phyloP scores from a whole-genome alignment of 2,329 filamentous ascomycete species.

The Didymosphaeria variabile region DNA sequence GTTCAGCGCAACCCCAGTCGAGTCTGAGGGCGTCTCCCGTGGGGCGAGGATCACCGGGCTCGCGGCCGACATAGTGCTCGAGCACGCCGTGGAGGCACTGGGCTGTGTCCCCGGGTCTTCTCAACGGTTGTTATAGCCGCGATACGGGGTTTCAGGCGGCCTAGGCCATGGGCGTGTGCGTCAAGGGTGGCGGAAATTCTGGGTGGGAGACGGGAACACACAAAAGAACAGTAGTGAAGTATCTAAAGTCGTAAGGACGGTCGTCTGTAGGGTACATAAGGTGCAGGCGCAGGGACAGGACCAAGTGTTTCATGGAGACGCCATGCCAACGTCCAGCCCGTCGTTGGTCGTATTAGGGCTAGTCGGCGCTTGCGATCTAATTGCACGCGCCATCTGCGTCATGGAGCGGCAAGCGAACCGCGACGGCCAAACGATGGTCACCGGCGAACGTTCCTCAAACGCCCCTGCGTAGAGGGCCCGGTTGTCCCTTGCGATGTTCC shows the following conservation, averaged over 20 bases:
- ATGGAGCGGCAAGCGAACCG: slow-evolving; percentile 1
- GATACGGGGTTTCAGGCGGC: neutral
- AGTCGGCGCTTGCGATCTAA: slow-evolving; percentile 1
- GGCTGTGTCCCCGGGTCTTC: slow-evolving; percentile 1
- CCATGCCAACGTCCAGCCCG: slow-evolving; percentile 2
- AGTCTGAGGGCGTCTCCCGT: neutral
- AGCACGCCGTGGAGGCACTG: slow-evolving; percentile 10
- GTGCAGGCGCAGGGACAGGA: neutral
- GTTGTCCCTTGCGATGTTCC: neutral
- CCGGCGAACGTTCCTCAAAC: slow-evolving; percentile 9
- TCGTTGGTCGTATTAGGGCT: neutral
- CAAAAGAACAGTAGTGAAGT: neutral
- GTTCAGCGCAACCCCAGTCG: slow-evolving; percentile 23
- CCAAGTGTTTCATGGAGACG: slow-evolving; percentile 8
- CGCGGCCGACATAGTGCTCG: slow-evolving; percentile 11
- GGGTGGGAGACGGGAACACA: neutral
- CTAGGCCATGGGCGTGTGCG: slow-evolving; percentile 7
- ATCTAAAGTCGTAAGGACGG: neutral
- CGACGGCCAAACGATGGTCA: slow-evolving; percentile 7
- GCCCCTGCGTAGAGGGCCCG: neutral
- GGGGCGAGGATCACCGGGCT: slow-evolving; percentile 4
- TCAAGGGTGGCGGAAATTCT: neutral
- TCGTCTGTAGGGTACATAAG: slow-evolving; percentile 4
- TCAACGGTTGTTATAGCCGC: neutral
- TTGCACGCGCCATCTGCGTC: slow-evolving; percentile 7